Evolutionary conservation across 2,329 filamentous ascomycete species (phyloP).

Genomic region (Aspergillus tubingensis): DNA sequence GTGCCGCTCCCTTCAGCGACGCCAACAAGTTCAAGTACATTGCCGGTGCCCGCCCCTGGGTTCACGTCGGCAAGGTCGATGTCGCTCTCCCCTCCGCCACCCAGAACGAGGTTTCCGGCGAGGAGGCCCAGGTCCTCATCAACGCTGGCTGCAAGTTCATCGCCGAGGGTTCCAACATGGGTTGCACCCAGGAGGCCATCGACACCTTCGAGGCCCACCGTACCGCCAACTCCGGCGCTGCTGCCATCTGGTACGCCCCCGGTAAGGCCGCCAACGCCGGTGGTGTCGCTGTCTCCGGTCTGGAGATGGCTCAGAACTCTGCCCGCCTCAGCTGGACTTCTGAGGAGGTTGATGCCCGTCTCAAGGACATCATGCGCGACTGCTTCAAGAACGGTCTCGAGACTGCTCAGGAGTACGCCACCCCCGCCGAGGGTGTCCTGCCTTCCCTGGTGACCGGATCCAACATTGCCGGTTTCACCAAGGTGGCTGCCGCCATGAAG

Average conservation of each 20-base stretch:
- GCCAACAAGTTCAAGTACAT: conserved; percentile 78
- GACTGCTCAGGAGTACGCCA: conserved; percentile 87
- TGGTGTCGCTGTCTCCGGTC: conserved; percentile 93
- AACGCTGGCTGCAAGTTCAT: conserved; percentile 77
- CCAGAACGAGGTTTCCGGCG: conserved; percentile 93
- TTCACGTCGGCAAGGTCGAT: conserved; percentile 84
- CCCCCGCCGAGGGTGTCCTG: conserved; percentile 75
- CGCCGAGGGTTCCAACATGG: conserved; percentile 98
- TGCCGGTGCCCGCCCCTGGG: conserved; percentile 85
- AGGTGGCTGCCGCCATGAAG: conserved; percentile 91
- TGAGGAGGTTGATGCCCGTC: conserved; percentile 87
- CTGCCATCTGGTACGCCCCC: conserved; percentile 90
- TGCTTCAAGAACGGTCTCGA: conserved; percentile 87
- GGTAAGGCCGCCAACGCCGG: conserved; percentile 97
- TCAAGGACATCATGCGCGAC: conserved; percentile 92
- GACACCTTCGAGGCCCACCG: conserved; percentile 84
- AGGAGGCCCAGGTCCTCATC: conserved; percentile 83
- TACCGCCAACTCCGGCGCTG: conserved; percentile 61
- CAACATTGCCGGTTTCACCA: conserved; percentile 97
- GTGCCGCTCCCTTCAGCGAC: conserved; percentile 56
- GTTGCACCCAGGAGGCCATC: conserved; percentile 93
- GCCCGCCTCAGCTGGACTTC: conserved; percentile 79
- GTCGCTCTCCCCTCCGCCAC: conserved; percentile 90
- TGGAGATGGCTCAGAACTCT: conserved; percentile 99
- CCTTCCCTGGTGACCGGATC: conserved; percentile 88